These are phyloP conservation scores for Ogataea pignaliae DNA, from an alignment of 805 yeast genomes.

Conservation along the genomic window DNA sequence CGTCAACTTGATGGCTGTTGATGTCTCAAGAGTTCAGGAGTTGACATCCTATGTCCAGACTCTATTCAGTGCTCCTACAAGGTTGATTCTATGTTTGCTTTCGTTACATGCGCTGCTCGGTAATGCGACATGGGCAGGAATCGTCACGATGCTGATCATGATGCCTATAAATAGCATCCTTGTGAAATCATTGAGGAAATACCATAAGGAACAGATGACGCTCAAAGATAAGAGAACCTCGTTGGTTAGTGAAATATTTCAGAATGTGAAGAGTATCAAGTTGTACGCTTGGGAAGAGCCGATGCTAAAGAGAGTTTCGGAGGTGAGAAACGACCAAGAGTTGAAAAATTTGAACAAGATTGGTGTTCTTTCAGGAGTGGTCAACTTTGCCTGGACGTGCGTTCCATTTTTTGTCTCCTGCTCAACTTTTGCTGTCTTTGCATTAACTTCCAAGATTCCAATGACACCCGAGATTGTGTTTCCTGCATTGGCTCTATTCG, in stretches of 20 bases:
- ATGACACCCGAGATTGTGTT: constrained; percentile 65
- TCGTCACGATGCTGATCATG: constrained; percentile 47
- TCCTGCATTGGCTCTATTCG: constrained; percentile 61
- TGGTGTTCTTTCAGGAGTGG: constrained; percentile 41
- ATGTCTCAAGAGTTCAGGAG: constrained; percentile 60
- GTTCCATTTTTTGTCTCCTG: constrained; percentile 65
- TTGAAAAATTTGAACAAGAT: constrained; percentile 46
- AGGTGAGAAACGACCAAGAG: constrained; percentile 56
- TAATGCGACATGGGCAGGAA: constrained; percentile 53
- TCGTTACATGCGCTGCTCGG: constrained; percentile 57
- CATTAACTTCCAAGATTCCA: constrained; percentile 40
- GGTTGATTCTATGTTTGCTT: constrained; percentile 46
- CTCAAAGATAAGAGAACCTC: constrained; percentile 58
- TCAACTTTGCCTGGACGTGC: constrained; percentile 56
- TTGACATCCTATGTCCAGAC: constrained; percentile 50
- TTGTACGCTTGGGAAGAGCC: constrained; percentile 69
- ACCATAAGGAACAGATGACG: constrained; percentile 55
- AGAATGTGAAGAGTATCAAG: constrained; percentile 59
- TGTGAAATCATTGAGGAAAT: constrained; percentile 39
- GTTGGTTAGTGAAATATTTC: constrained; percentile 53
- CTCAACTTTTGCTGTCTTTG: constrained; percentile 53
- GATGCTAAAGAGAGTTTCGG: constrained; percentile 46
- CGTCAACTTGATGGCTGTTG: constrained; percentile 74
- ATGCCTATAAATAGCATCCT: constrained; percentile 52
- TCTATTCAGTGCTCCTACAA: constrained; percentile 55